Conservation (phyloP, 169 alveolate species). For the Blepharisma undulans region DNA sequence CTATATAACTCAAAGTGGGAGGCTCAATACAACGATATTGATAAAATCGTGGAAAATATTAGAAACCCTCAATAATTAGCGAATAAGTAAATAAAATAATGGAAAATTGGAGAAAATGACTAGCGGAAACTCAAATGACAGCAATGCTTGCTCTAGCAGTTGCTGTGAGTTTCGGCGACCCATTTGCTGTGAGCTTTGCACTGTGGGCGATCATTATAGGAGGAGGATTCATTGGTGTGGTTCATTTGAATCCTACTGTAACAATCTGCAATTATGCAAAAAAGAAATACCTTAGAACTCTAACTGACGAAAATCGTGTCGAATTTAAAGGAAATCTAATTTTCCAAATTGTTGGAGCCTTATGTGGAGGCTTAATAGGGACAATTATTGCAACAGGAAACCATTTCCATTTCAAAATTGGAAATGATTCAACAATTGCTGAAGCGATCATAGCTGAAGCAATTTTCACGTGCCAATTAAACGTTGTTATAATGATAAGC, state of each 20-base stretch:
- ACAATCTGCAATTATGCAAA: neutral
- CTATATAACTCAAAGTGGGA: slow-evolving; percentile 47
- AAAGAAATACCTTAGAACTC: neutral
- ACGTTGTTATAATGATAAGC: neutral
- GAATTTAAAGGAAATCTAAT: neutral
- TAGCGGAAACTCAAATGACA: neutral
- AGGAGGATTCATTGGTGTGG: neutral
- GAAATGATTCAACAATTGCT: neutral
- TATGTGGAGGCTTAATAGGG: neutral
- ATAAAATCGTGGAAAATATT: neutral
- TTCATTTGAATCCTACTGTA: neutral
- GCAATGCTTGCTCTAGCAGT: neutral
- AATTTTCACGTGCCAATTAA: neutral
- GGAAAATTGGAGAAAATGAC: neutral
- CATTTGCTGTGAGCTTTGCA: neutral
- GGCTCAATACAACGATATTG: slow-evolving; percentile 6
- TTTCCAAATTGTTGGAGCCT: neutral
- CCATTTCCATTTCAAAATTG: neutral
- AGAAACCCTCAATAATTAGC: neutral
- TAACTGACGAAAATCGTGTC: neutral
- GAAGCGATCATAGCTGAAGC: neutral
- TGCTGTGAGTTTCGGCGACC: neutral
- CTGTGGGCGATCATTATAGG: neutral
- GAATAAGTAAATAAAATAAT: neutral
- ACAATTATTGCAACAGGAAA: neutral